Conservation (phyloP, 2,329 filamentous ascomycete species). For the Apiospora pterosperma region DNA sequence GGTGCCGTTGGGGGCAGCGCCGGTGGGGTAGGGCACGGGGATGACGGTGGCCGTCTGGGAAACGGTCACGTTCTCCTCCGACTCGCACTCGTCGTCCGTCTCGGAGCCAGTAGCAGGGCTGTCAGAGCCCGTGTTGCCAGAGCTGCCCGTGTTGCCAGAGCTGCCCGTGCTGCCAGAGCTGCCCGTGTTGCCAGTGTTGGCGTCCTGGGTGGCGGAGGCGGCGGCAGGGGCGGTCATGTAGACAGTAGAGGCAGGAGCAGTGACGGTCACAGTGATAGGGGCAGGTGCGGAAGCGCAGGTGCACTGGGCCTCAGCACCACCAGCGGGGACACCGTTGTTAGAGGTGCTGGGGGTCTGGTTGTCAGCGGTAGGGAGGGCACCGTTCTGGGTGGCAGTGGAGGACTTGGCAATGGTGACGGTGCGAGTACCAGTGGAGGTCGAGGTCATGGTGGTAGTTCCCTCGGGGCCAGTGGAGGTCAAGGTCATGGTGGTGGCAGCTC, state of each 20-base stretch:
- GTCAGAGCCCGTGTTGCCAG: background rate
- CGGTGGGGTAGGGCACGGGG: constrained; percentile 2
- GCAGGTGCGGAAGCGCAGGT: constrained; percentile 2
- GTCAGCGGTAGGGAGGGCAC: background rate
- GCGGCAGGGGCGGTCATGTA: constrained; percentile 22
- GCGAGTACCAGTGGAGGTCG: constrained; percentile 26
- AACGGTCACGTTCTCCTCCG: constrained; percentile 3
- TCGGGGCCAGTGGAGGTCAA: constrained; percentile 16
- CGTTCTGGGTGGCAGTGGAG: constrained; percentile 10
- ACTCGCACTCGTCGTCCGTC: constrained; percentile 5
- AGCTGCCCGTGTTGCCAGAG: background rate
- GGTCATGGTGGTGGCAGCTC: constrained; percentile 26
- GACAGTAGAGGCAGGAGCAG: constrained; percentile 25
- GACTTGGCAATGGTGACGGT: constrained; percentile 24
- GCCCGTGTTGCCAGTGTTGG: background rate
- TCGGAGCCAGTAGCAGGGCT: background rate
- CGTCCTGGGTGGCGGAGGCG: constrained; percentile 1
- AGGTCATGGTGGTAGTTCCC: constrained; percentile 26
- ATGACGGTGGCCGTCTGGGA: background rate
- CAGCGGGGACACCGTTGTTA: constrained; percentile 8
- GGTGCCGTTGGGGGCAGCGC: constrained; percentile 6
- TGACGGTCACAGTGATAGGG: constrained; percentile 24
- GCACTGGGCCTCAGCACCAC: background rate
- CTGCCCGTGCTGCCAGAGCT: background rate
- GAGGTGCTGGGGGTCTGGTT: constrained; percentile 7